These are phyloP conservation scores for Saccharum spontaneum DNA, from an alignment of 176 grass and related monocot species.

Conservation along the genomic window DNA sequence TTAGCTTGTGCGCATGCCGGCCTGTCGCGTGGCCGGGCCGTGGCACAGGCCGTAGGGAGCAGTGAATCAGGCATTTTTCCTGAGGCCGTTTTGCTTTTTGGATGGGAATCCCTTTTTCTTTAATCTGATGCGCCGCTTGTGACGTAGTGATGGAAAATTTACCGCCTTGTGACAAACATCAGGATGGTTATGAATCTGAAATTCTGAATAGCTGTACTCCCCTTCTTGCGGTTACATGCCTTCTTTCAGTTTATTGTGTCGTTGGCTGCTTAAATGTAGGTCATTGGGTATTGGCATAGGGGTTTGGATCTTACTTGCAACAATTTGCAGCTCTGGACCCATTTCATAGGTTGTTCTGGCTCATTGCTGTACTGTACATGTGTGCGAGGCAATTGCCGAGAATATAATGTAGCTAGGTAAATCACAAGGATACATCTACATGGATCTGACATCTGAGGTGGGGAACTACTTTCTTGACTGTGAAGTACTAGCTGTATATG, in stretches of 20 bases:
- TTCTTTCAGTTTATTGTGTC: neutral
- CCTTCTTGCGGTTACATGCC: neutral
- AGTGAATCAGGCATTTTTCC: neutral
- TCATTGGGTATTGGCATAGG: neutral
- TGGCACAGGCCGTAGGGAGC: neutral
- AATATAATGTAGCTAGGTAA: neutral
- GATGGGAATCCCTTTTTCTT: neutral
- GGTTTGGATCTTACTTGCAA: neutral
- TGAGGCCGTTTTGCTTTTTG: neutral
- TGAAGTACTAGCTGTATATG: neutral
- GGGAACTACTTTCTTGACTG: neutral
- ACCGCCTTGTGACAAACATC: too few species aligned
- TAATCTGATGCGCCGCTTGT: neutral
- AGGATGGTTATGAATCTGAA: neutral
- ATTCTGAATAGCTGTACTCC: neutral
- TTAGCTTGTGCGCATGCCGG: neutral
- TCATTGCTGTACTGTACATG: neutral
- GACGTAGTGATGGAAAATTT: neutral
- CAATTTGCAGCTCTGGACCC: neutral
- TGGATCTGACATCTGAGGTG: neutral
- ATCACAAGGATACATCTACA: neutral
- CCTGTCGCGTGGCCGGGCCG: neutral
- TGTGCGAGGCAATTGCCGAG: neutral
- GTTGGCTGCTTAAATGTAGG: neutral
- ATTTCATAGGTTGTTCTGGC: neutral